A percentile compares a stretch with the other conserved stretches of the same genome.
phyloP scores from a whole-genome alignment of 805 yeast genomes.

The Suhomyces faveliae region DNA sequence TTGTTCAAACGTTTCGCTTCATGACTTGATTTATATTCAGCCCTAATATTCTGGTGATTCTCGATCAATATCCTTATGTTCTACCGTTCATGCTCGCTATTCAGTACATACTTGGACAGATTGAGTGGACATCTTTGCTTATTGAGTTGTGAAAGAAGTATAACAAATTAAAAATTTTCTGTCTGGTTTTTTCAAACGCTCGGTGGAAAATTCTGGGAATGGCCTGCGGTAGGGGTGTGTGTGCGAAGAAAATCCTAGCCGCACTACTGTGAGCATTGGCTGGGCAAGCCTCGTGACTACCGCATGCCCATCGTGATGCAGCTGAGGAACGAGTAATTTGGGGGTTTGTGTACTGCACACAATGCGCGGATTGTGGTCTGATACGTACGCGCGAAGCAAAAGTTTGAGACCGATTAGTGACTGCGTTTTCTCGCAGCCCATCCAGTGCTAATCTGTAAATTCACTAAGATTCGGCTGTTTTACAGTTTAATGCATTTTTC shows the following conservation, averaged over 20 bases:
- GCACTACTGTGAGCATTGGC: slow-evolving; percentile 2
- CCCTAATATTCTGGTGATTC: background rate
- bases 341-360: background rate
- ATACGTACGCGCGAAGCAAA: slow-evolving; percentile 1
- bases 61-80: background rate
- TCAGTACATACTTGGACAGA: slow-evolving; percentile 79
- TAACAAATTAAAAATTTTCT: slow-evolving; percentile 11
- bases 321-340: background rate
- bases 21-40: background rate
- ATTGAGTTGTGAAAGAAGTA: slow-evolving; percentile 8
- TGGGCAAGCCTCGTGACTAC: background rate
- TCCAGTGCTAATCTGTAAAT: slow-evolving; percentile 2
- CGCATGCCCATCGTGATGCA: background rate
- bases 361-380: background rate
- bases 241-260: slow-evolving; percentile 2
- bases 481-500: background rate
- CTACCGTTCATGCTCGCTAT: background rate
- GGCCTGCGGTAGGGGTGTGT: slow-evolving; percentile 5
- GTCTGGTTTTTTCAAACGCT: slow-evolving; percentile 9
- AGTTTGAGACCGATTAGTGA: slow-evolving; percentile 7
- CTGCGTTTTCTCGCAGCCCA: slow-evolving; percentile 6
- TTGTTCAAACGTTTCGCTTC: background rate
- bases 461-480: background rate
- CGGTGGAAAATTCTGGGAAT: slow-evolving; percentile 4
- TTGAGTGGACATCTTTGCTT: slow-evolving; percentile 64